Evolutionary conservation across 139 green algal genomes (phyloP).

Genomic region (Klebsormidium nitens): DNA sequence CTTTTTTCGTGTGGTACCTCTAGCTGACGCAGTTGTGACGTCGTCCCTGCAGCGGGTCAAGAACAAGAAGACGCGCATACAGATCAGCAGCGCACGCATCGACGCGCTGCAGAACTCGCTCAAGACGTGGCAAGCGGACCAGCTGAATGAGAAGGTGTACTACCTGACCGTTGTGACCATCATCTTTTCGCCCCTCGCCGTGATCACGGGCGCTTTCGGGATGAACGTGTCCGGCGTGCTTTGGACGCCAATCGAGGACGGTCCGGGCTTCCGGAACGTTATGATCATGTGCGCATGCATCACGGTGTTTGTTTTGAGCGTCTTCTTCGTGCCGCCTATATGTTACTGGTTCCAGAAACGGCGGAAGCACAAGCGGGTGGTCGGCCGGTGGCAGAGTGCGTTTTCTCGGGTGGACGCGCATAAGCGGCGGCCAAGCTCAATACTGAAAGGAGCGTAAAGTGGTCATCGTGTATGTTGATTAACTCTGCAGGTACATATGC

Average conservation of each 20-base stretch:
- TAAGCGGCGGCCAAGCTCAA: too few species aligned
- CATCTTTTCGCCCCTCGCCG: slow-evolving; percentile 23
- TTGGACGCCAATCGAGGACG: slow-evolving; percentile 26
- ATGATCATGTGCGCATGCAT: slow-evolving; percentile 19
- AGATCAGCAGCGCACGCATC: slow-evolving; percentile 8
- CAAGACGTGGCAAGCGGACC: slow-evolving; percentile 25
- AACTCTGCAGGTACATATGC: too few species aligned
- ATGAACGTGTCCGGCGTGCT: slow-evolving; percentile 33
- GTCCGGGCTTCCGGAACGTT: slow-evolving; percentile 16
- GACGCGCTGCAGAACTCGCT: slow-evolving; percentile 21
- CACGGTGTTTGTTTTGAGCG: background rate
- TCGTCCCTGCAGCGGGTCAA: too few species aligned
- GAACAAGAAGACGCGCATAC: slow-evolving; percentile 9
- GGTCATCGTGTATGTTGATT: too few species aligned
- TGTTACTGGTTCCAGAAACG: background rate
- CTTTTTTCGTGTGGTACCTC: too few species aligned
- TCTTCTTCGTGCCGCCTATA: background rate
- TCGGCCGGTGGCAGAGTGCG: too few species aligned
- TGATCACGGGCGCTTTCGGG: slow-evolving; percentile 34
- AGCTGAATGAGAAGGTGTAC: slow-evolving; percentile 34
- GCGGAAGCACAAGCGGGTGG: too few species aligned
- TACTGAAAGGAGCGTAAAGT: too few species aligned
- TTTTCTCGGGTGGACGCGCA: too few species aligned
- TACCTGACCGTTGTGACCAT: slow-evolving; percentile 32
- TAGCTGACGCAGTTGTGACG: too few species aligned